Percentiles rank a stretch among this genome's conserved stretches.
Evolutionary conservation across 768 basidiomycete species (phyloP).

Genomic region (Mycena pura): DNA sequence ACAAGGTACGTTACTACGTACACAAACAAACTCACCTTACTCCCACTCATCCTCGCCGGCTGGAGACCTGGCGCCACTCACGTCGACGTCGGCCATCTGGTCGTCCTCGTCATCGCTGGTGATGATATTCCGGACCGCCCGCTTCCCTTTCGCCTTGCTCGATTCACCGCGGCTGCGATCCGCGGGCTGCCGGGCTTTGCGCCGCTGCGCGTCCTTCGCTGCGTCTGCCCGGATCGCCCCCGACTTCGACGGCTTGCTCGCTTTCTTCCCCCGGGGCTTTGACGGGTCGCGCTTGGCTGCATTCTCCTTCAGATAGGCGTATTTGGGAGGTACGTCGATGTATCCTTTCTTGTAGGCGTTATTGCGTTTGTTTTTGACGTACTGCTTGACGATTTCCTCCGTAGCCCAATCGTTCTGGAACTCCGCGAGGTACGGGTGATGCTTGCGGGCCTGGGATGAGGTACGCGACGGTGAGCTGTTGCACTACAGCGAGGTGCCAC

Average conservation of each 20-base stretch:
- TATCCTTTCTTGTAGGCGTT: conserved; percentile 14
- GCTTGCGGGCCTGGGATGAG: not conserved
- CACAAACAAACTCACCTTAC: not conserved
- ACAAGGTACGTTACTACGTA: too few species aligned
- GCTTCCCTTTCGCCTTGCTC: not conserved
- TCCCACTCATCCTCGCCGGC: not conserved
- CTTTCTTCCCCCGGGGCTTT: not conserved
- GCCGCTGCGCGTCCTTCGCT: not conserved
- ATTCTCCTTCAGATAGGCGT: conserved; percentile 26
- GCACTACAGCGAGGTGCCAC: too few species aligned
- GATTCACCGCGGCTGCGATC: not conserved
- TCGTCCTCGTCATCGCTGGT: not conserved
- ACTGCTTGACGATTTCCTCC: conserved; percentile 29
- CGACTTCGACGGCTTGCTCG: not conserved
- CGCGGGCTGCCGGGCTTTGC: not conserved
- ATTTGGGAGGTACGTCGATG: conserved; percentile 26
- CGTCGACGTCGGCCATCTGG: not conserved
- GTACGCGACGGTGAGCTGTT: too few species aligned
- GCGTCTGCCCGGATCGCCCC: not conserved
- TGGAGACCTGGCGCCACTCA: too few species aligned
- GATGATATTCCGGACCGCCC: not conserved
- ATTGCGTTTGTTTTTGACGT: conserved; percentile 24
- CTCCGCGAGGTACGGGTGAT: not conserved
- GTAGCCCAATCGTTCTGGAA: conserved; percentile 33
- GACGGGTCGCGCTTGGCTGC: conserved; percentile 20